Evolutionary conservation across 495 filamentous ascomycete species (phyloP), one percentile per base, ranked within the genome.

Genomic region (Neurospora hispaniola): DNA sequence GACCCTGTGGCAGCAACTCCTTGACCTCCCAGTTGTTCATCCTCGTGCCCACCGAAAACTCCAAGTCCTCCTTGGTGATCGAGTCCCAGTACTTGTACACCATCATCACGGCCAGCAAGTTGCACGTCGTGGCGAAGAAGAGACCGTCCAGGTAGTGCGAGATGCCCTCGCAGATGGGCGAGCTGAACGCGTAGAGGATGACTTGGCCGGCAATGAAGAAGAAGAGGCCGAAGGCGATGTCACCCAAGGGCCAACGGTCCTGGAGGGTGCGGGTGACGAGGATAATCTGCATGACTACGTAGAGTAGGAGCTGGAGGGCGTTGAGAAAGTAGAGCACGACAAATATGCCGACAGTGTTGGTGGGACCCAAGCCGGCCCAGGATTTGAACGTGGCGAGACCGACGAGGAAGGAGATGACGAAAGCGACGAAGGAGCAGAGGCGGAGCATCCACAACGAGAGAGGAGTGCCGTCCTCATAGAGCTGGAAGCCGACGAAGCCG

Each of bases 41-140:
- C 81, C 97, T 94, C 70, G 91, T 92, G 70, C 96, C 95, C 43
- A 99, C 96, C 70, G 92, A 96, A 84, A 99, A 99, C 81, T 99
- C 96, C 72, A 99, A 89, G 80, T 99, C 96, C 84, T 98, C 96
- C 78, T 92, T 94, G 69, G 96, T 99, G 83, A 99, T 98, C 38
- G 95, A 98, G 80, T 99, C 96, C 96, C 96, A 99, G 86, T 96
- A 98, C 94, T 99, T 99, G 87, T 99, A 99, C 12, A 98, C 91
- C 96, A 99, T 99, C 96, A 99, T 99, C 70, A 98, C 95, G 3
- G 90, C 95, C 11, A 98, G 86, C 42, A 99, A 83, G 79, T 99
- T 98, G 84, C 93, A 95, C 75, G 94, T 90, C 0, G 94, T 97
- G 16, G 94, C 92, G 79, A 99, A 96, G 83, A 99, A 97, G 43